A percentile compares a stretch with the other conserved stretches of the same genome.
phyloP scores from a whole-genome alignment of 2,329 filamentous ascomycete genomes.

The Didymella exigua region DNA sequence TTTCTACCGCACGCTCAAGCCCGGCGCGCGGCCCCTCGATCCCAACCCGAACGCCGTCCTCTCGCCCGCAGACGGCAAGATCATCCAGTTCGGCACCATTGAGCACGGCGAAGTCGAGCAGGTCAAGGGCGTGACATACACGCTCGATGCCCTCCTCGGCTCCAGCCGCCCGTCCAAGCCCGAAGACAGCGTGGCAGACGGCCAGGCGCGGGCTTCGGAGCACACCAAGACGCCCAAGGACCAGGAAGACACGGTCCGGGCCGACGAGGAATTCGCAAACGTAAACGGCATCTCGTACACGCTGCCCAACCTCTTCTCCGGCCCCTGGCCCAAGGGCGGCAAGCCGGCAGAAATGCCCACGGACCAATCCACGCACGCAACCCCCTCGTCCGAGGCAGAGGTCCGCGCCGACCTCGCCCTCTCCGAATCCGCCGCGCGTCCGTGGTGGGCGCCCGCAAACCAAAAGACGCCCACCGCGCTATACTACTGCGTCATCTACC shows the following conservation, averaged over 20 bases:
- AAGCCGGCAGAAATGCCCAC: conserved; percentile 60
- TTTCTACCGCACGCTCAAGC: conserved; percentile 95
- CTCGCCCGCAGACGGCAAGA: conserved; percentile 86
- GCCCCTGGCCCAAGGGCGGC: conserved; percentile 55
- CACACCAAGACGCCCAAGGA: conserved; percentile 42
- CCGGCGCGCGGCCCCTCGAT: conserved; percentile 83
- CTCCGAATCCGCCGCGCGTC: conserved; percentile 63
- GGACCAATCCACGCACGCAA: conserved; percentile 75
- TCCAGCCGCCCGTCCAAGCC: conserved; percentile 51
- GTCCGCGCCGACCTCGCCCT: conserved; percentile 83
- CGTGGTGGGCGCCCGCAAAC: conserved; percentile 55
- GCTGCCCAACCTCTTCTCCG: conserved; percentile 83
- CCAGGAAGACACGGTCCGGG: conserved; percentile 69
- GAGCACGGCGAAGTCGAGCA: conserved; percentile 95
- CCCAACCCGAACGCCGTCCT: conserved; percentile 78
- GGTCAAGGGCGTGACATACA: conserved; percentile 98
- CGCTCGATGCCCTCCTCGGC: conserved; percentile 87
- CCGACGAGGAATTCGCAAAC: conserved; percentile 89
- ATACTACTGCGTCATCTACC: conserved; percentile 94
- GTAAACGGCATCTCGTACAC: conserved; percentile 97
- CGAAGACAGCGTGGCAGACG: conserved; percentile 42
- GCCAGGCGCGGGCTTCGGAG: conserved; percentile 26
- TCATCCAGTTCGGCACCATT: conserved; percentile 91
- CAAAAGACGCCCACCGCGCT: conserved; percentile 65
- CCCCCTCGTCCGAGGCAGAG: conserved; percentile 76